A percentile compares a stretch with the other conserved stretches of the same genome.
Evolutionary conservation across 2,329 filamentous ascomycete species (phyloP).

Genomic region (Xylaria sp.): DNA sequence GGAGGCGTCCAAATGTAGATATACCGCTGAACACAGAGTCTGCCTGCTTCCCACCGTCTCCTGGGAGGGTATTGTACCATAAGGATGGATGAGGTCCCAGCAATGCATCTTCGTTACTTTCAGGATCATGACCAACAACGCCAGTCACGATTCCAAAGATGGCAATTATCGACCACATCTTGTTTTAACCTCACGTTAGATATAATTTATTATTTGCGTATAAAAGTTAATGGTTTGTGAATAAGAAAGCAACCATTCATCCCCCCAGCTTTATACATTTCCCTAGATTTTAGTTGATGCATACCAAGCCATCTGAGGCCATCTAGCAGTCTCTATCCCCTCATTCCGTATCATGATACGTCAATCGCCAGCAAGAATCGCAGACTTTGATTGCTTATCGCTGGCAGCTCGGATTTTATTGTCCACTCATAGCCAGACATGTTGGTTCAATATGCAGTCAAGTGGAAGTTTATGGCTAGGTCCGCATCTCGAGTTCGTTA

Average conservation of each 20-base stretch:
- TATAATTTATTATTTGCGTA: not conserved
- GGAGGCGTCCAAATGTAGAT: conserved; percentile 83
- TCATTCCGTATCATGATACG: conserved; percentile 21
- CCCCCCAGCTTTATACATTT: not conserved
- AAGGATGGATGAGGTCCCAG: conserved; percentile 77
- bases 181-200: conserved; percentile 10
- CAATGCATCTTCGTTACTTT: conserved; percentile 68
- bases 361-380: conserved; percentile 4
- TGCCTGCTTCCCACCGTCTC: conserved; percentile 87
- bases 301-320: not conserved
- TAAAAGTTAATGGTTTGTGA: not conserved
- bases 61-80: conserved; percentile 86
- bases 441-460: conserved; percentile 35
- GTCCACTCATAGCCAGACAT: conserved; percentile 42
- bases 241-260: not conserved
- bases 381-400: conserved; percentile 21
- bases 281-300: not conserved
- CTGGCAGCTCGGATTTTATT: conserved; percentile 20
- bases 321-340: conserved; percentile 3
- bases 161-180: conserved; percentile 47
- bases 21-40: conserved; percentile 92
- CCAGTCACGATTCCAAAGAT: conserved; percentile 59
- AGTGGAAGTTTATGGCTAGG: conserved; percentile 40
- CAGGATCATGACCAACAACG: conserved; percentile 68
- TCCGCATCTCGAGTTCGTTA: conserved; percentile 44